These are phyloP conservation scores for Stromatinia cepivora DNA, from an alignment of 2,329 filamentous ascomycete genomes.

Conservation along the genomic window DNA sequence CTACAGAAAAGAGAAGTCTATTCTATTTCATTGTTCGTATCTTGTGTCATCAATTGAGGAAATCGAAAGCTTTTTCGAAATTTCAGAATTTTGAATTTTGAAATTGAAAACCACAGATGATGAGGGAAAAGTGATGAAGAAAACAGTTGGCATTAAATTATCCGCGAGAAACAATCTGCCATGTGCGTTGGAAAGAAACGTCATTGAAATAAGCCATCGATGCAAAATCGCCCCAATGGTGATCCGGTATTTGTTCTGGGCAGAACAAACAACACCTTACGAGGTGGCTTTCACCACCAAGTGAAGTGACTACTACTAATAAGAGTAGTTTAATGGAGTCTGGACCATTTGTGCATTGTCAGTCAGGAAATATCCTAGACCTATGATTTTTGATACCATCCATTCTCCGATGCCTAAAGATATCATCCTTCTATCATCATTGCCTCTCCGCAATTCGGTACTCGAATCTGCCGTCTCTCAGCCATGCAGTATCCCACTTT, in stretches of 20 bases:
- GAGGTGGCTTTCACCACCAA: not conserved
- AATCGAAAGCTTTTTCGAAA: not conserved
- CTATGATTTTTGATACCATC: conserved; percentile 10
- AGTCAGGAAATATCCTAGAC: not conserved
- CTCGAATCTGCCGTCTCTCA: not conserved
- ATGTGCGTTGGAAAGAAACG: not conserved
- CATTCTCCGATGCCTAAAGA: not conserved
- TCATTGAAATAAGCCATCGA: not conserved
- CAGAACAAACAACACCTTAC: conserved; percentile 4
- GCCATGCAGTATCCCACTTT: not conserved
- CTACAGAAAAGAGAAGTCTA: not conserved
- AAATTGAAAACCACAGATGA: not conserved
- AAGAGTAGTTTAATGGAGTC: not conserved
- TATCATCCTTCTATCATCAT: conserved; percentile 7
- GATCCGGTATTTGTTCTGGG: not conserved
- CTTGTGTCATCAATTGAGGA: not conserved
- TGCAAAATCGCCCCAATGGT: not conserved
- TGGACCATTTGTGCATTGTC: not conserved
- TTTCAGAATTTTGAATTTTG: not conserved
- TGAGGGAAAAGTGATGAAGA: not conserved
- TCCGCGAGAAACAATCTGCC: not conserved
- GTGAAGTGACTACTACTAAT: not conserved
- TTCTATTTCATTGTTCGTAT: not conserved
- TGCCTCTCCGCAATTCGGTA: not conserved
- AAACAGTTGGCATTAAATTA: not conserved